A percentile compares a stretch with the other conserved stretches of the same genome.
phyloP scores from a whole-genome alignment of 1,139 yeast genomes.

The Kodamaea fungicola region DNA sequence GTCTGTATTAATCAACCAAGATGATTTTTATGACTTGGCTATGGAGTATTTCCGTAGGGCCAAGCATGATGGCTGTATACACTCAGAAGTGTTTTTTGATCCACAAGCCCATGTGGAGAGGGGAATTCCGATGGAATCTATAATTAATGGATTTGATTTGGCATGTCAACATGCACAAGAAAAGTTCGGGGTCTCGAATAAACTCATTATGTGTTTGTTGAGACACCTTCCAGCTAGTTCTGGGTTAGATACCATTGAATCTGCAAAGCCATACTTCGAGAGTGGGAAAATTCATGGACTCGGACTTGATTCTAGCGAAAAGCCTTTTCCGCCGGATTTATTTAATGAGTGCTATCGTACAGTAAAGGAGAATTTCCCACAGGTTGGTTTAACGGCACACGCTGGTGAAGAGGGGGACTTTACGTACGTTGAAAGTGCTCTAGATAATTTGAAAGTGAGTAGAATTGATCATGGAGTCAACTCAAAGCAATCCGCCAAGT shows the following conservation, averaged over 20 bases:
- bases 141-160: constrained; percentile 59
- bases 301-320: constrained; percentile 76
- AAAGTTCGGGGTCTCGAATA: constrained; percentile 60
- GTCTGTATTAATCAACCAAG: constrained; percentile 60
- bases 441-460: constrained; percentile 56
- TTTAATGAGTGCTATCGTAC: constrained; percentile 58
- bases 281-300: constrained; percentile 63
- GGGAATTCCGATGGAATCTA: constrained; percentile 55
- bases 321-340: constrained; percentile 67
- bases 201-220: constrained; percentile 73
- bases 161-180: constrained; percentile 59
- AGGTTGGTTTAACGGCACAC: constrained; percentile 69
- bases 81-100: constrained; percentile 74
- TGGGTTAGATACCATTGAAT: constrained; percentile 54
- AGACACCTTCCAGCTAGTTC: constrained; percentile 64
- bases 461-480: constrained; percentile 81
- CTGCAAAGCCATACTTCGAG: constrained; percentile 48
- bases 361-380: constrained; percentile 44
- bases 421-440: constrained; percentile 52
- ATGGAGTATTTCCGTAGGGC: constrained; percentile 67
- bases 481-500: constrained; percentile 48
- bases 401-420: constrained; percentile 89
- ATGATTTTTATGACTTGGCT: constrained; percentile 73
- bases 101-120: constrained; percentile 81
- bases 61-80: constrained; percentile 56